phyloP scores from a whole-genome alignment of 805 yeast species.

The Cyberlindnera suaveolens region DNA sequence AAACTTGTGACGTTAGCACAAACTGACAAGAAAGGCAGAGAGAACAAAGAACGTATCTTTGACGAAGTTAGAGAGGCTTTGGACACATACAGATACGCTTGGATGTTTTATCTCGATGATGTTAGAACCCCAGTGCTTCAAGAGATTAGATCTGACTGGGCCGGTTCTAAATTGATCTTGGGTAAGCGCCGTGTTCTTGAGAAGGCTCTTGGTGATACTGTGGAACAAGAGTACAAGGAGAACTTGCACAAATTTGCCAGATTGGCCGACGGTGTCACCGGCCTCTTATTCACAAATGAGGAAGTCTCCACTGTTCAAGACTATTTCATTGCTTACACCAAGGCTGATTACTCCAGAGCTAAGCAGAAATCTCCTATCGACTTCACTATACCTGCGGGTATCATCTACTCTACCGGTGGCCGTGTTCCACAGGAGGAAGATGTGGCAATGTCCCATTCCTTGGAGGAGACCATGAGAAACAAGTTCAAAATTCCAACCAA shows the following conservation, averaged over 20 bases:
- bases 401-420: constrained; percentile 93
- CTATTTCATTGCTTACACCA: constrained; percentile 75
- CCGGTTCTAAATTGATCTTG: constrained; percentile 79
- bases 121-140: constrained; percentile 95
- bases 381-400: constrained; percentile 83
- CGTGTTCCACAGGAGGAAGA: constrained; percentile 86
- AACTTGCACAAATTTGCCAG: constrained; percentile 66
- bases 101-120: constrained; percentile 84
- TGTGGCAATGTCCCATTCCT: constrained; percentile 92
- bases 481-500: constrained; percentile 87
- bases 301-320: constrained; percentile 79
- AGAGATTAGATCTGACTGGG: constrained; percentile 89
- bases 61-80: constrained; percentile 83
- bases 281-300: constrained; percentile 86
- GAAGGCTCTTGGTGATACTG: constrained; percentile 83
- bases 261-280: constrained; percentile 70
- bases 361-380: constrained; percentile 79
- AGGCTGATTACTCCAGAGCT: constrained; percentile 84
- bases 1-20: constrained; percentile 93
- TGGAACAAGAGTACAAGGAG: constrained; percentile 87
- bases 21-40: constrained; percentile 93
- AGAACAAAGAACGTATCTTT: constrained; percentile 83
- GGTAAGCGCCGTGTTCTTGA: constrained; percentile 92
- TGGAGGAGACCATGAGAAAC: constrained; percentile 89
- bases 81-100: constrained; percentile 69